These are phyloP conservation scores for Waltiozyma sp. DNA, from an alignment of 1,139 yeast genomes.

Conservation along the genomic window DNA sequence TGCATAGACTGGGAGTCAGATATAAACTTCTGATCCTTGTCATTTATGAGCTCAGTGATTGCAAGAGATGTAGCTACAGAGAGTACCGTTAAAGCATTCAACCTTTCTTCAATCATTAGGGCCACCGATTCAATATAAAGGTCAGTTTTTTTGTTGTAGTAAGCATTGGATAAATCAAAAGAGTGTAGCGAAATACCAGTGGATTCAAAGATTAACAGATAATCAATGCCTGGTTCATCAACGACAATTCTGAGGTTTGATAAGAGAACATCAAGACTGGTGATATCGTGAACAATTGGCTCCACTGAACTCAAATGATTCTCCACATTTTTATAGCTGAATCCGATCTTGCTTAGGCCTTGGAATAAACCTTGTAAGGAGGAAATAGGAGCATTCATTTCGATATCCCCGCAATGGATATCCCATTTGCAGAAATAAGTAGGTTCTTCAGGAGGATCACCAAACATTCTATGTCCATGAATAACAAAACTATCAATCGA, in stretches of 20 bases:
- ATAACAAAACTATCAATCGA: conserved; percentile 53
- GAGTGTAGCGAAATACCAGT: conserved; percentile 34
- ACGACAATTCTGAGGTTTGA: conserved; percentile 23
- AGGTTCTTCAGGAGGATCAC: conserved; percentile 79
- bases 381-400: conserved; percentile 39
- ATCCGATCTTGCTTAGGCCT: conserved; percentile 37
- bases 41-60: conserved; percentile 50
- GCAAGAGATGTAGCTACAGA: conserved; percentile 43
- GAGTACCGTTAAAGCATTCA: conserved; percentile 8
- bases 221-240: conserved; percentile 20
- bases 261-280: conserved; percentile 32
- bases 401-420: conserved; percentile 51
- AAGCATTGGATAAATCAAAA: conserved; percentile 58
- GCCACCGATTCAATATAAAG: neutral
- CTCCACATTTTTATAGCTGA: conserved; percentile 64
- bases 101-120: neutral
- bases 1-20: conserved; percentile 52
- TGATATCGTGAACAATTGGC: conserved; percentile 56
- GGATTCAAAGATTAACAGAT: conserved; percentile 22
- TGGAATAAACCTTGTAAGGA: conserved; percentile 36
- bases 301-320: conserved; percentile 52
- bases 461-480: conserved; percentile 89
- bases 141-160: neutral
- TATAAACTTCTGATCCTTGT: conserved; percentile 35
- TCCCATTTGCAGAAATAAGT: conserved; percentile 91